Percentiles rank a stretch among this genome's conserved stretches.
Conservation (phyloP, 2,329 filamentous ascomycete species). For the Didymosphaeria variabile region DNA sequence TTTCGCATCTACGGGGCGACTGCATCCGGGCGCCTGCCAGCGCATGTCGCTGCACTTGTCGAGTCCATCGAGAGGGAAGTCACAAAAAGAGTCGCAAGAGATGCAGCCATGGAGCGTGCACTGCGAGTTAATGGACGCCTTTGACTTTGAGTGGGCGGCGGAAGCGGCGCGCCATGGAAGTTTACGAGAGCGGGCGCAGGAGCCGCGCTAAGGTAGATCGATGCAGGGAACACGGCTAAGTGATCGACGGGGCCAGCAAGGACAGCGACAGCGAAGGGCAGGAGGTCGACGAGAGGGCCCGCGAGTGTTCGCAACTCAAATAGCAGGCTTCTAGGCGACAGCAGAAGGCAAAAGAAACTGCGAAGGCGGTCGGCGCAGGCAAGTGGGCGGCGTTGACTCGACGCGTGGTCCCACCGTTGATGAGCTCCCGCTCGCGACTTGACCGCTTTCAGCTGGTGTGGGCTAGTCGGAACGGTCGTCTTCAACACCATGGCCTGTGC, state of each 20-base stretch:
- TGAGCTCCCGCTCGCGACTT: conserved; percentile 1
- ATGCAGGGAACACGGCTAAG: conserved; percentile 18
- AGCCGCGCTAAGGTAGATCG: conserved; percentile 18
- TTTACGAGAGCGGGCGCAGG: conserved; percentile 15
- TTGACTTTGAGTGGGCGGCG: conserved; percentile 5
- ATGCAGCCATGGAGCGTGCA: neutral
- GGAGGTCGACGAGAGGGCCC: neutral
- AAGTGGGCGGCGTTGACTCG: neutral
- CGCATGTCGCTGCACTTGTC: neutral
- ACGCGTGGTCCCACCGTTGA: conserved; percentile 6
- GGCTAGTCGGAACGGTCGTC: conserved; percentile 17
- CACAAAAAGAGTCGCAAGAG: neutral
- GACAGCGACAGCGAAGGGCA: neutral
- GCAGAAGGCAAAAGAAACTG: neutral
- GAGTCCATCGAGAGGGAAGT: neutral
- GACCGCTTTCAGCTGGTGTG: conserved; percentile 15
- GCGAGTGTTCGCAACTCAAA: neutral
- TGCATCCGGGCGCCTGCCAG: conserved; percentile 8
- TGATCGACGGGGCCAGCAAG: conserved; percentile 16
- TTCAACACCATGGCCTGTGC: conserved; percentile 12
- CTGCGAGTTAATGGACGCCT: neutral
- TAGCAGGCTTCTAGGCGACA: neutral
- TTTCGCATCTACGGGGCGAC: conserved; percentile 17
- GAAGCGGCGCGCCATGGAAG: conserved; percentile 14
- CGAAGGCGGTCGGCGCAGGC: neutral